Conservation (phyloP, 1,284 basidiomycete genomes). For the Boletus mariae region DNA sequence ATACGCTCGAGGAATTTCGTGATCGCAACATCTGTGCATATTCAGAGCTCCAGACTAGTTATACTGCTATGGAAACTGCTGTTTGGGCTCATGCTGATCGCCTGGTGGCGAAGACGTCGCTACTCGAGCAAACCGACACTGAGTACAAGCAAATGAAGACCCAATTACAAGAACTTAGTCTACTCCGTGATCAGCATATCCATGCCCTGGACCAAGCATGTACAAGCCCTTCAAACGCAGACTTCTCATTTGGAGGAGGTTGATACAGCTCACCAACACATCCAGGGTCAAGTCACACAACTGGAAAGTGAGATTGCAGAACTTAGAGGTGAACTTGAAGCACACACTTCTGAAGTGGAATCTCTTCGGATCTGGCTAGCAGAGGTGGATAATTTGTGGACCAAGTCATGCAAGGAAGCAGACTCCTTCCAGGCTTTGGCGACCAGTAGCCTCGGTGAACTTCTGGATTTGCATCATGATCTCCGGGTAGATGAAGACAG, state of each 20-base stretch:
- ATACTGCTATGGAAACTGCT: conserved; percentile 59
- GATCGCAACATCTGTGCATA: conserved; percentile 68
- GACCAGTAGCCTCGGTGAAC: conserved; percentile 77
- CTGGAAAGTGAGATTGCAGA: conserved; percentile 77
- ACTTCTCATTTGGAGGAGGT: conserved; percentile 79
- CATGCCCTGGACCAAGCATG: conserved; percentile 85
- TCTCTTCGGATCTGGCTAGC: conserved; percentile 58
- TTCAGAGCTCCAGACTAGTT: conserved; percentile 68
- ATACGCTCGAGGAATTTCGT: conserved; percentile 79
- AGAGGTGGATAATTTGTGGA: conserved; percentile 83
- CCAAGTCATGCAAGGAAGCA: conserved; percentile 86
- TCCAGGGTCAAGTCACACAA: conserved; percentile 61
- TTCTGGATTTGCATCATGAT: conserved; percentile 81
- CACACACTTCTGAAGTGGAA: conserved; percentile 69
- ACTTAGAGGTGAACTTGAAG: conserved; percentile 74
- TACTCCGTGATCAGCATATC: conserved; percentile 78
- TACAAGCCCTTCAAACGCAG: conserved; percentile 70
- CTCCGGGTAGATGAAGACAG: conserved; percentile 78
- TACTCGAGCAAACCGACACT: conserved; percentile 74
- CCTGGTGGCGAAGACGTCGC: conserved; percentile 72
- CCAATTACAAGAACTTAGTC: conserved; percentile 69
- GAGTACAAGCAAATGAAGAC: conserved; percentile 67
- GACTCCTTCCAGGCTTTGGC: conserved; percentile 82
- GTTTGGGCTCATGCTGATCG: conserved; percentile 80
- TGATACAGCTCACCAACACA: conserved; percentile 69